A percentile compares a stretch with the other conserved stretches of the same genome.
These are phyloP conservation scores for Cryomyces minteri DNA, from an alignment of 495 filamentous ascomycete species.

Conservation along the genomic window DNA sequence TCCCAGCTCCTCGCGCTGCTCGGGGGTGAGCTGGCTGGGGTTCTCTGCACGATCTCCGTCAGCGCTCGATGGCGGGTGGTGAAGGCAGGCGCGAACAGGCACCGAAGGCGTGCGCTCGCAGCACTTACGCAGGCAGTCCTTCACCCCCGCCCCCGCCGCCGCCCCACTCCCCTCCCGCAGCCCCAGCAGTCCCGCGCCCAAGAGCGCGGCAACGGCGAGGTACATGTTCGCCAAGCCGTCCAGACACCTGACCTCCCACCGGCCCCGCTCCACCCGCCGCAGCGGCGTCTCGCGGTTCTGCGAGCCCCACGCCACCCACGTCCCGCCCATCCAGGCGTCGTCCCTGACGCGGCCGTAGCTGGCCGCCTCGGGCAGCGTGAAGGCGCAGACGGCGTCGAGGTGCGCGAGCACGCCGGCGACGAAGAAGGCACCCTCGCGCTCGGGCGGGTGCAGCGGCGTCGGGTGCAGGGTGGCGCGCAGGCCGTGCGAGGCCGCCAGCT, in stretches of 20 bases:
- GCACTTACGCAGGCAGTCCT: conserved; percentile 42
- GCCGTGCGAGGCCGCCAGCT: conserved; percentile 35
- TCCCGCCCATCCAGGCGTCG: conserved; percentile 55
- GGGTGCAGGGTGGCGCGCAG: conserved; percentile 65
- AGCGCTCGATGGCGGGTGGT: not conserved
- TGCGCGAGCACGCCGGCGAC: conserved; percentile 43
- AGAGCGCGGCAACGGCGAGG: conserved; percentile 43
- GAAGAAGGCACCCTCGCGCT: conserved; percentile 30
- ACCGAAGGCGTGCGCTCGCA: not conserved
- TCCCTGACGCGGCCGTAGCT: conserved; percentile 47
- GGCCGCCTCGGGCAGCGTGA: conserved; percentile 37
- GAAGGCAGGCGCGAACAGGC: not conserved
- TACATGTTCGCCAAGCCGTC: conserved; percentile 64
- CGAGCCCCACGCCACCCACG: conserved; percentile 58
- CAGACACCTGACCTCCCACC: conserved; percentile 54
- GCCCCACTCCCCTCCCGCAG: conserved; percentile 25
- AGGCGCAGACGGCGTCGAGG: conserved; percentile 43
- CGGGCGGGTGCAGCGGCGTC: conserved; percentile 38
- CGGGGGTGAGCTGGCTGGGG: conserved; percentile 21
- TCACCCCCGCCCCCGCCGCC: conserved; percentile 25
- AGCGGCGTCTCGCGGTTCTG: conserved; percentile 57
- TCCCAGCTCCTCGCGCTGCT: conserved; percentile 31
- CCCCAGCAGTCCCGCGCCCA: conserved; percentile 48
- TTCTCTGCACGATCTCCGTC: conserved; percentile 7
- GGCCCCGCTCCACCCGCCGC: conserved; percentile 35